A percentile compares a stretch with the other conserved stretches of the same genome.
Conservation (phyloP, 352 stramenopile genomes). For the Phytophthora pluvialis region DNA sequence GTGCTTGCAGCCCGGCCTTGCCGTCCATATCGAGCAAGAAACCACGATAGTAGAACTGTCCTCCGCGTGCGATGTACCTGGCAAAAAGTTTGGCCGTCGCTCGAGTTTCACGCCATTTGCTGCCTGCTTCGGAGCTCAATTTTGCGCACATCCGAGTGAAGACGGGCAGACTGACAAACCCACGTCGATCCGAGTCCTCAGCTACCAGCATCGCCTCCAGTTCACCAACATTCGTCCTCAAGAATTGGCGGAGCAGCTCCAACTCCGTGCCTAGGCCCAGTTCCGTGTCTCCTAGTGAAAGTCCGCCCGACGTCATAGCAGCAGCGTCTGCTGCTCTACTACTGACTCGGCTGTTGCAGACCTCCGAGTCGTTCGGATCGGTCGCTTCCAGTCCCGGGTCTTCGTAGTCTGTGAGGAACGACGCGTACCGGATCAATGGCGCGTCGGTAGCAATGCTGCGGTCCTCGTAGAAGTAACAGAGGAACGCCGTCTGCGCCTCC, state of each 20-base stretch:
- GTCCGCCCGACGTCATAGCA: constrained; percentile 4
- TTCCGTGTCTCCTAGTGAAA: constrained; percentile 25
- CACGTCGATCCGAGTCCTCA: constrained; percentile 54
- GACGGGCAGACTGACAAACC: constrained; percentile 52
- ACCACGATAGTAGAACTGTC: constrained; percentile 72
- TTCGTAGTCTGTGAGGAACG: constrained; percentile 78
- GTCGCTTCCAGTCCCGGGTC: constrained; percentile 59
- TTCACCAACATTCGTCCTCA: constrained; percentile 43
- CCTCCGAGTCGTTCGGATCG: constrained; percentile 11
- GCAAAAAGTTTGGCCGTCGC: constrained; percentile 47
- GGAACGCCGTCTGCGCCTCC: constrained; percentile 71
- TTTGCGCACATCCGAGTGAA: constrained; percentile 54
- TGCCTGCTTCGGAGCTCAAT: constrained; percentile 36
- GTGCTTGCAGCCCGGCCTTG: constrained; percentile 51
- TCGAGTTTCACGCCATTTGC: constrained; percentile 46
- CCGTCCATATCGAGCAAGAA: constrained; percentile 74
- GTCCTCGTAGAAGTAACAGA: constrained; percentile 84
- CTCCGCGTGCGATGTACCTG: constrained; percentile 56
- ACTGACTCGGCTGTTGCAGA: constrained; percentile 1
- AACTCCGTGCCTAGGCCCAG: constrained; percentile 38
- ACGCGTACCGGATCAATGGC: constrained; percentile 71
- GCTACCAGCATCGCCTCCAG: constrained; percentile 49
- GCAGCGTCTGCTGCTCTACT: neutral
- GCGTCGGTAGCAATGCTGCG: constrained; percentile 61
- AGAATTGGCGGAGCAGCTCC: constrained; percentile 52